Evolutionary conservation across 1,284 basidiomycete species (phyloP).

Genomic region (Trichosporon sp.): DNA sequence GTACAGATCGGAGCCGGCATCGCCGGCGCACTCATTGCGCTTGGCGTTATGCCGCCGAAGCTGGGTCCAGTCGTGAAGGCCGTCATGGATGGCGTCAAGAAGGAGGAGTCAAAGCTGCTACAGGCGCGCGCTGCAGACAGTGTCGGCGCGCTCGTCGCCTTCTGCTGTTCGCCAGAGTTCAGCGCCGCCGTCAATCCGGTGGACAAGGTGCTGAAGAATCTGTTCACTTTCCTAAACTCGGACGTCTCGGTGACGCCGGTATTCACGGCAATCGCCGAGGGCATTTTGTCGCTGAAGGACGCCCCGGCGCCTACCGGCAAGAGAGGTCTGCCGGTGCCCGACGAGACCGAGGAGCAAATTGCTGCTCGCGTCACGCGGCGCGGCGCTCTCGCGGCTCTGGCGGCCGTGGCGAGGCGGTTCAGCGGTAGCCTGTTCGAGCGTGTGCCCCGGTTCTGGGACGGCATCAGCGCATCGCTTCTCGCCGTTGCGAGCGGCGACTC

Average conservation of each 20-base stretch:
- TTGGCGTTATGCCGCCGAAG: constrained; percentile 82
- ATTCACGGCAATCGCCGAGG: constrained; percentile 70
- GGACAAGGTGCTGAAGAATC: constrained; percentile 97
- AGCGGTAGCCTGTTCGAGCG: constrained; percentile 71
- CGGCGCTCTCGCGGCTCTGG: constrained; percentile 83
- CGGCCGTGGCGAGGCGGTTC: constrained; percentile 75
- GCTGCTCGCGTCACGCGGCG: constrained; percentile 63
- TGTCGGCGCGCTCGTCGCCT: constrained; percentile 83
- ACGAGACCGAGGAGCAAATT: constrained; percentile 60
- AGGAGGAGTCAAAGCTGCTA: constrained; percentile 84
- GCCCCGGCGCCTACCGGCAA: constrained; percentile 56
- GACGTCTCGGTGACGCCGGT: constrained; percentile 87
- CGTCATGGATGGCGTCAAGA: constrained; percentile 98
- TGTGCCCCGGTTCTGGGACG: constrained; percentile 92
- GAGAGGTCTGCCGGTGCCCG: constrained; percentile 48
- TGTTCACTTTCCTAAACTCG: constrained; percentile 95
- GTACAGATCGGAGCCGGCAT: constrained; percentile 84
- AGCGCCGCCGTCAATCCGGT: constrained; percentile 63
- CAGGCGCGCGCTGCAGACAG: constrained; percentile 87
- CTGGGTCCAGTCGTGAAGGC: constrained; percentile 95
- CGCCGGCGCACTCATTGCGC: constrained; percentile 85
- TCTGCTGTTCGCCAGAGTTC: constrained; percentile 71
- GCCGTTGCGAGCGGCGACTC: constrained; percentile 1
- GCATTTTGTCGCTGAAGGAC: constrained; percentile 72
- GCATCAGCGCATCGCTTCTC: constrained; percentile 74